These are phyloP conservation scores for Dothiorella sarmentorum DNA, from an alignment of 2,329 filamentous ascomycete species.

Conservation along the genomic window DNA sequence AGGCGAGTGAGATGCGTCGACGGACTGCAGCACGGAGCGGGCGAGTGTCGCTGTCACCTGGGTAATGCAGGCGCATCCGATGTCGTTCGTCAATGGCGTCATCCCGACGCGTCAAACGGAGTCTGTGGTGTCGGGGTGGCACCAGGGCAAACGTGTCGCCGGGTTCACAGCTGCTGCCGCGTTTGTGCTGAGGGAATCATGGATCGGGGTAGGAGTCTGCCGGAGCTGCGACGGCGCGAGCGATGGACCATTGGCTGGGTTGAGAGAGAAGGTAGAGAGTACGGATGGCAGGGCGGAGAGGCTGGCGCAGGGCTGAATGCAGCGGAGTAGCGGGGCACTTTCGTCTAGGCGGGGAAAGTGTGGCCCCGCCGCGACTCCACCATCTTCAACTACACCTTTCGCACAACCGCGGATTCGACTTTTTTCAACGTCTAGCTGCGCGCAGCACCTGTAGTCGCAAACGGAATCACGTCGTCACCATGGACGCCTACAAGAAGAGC, in stretches of 20 bases:
- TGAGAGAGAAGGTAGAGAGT: neutral
- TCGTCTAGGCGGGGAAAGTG: neutral
- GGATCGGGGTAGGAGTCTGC: neutral
- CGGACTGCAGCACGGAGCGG: no score
- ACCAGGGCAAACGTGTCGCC: slow-evolving; percentile 7
- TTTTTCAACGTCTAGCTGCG: neutral
- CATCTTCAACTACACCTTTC: neutral
- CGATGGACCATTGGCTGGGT: neutral
- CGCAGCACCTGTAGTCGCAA: slow-evolving; percentile 2
- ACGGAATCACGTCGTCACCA: neutral
- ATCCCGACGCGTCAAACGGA: neutral
- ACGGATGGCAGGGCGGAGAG: neutral
- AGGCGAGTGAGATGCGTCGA: no score
- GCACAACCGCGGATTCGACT: neutral
- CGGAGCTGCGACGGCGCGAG: neutral
- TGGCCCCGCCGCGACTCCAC: neutral
- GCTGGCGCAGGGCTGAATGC: neutral
- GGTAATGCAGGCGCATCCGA: no score
- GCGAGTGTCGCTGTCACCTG: no score
- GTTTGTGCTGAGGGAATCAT: neutral
- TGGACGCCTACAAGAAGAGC: slow-evolving; percentile 2
- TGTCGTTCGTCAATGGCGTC: neutral
- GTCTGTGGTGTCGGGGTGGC: neutral
- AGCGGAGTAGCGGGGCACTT: neutral
- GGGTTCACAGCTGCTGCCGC: neutral